phyloP scores from a whole-genome alignment of 495 filamentous ascomycete genomes.

The Aspergillus olivimuriae region DNA sequence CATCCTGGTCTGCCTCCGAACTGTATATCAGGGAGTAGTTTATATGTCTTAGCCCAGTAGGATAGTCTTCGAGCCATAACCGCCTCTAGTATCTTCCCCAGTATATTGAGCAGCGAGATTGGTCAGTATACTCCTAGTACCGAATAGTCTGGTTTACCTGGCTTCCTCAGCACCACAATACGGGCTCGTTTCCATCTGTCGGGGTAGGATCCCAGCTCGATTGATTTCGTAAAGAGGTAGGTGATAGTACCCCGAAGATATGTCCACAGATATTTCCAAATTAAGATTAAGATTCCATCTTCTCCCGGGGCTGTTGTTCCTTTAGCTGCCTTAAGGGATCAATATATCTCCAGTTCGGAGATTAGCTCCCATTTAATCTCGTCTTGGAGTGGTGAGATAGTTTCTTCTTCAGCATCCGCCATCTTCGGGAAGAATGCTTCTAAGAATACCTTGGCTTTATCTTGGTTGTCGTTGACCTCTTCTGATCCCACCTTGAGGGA shows the following conservation, averaged over 20 bases:
- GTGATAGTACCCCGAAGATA: conserved; percentile 13
- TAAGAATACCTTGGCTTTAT: conserved; percentile 20
- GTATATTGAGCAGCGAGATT: conserved; percentile 25
- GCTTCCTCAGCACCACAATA: no score
- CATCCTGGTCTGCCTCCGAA: conserved; percentile 18
- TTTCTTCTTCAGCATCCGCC: background rate
- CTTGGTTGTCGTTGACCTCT: conserved; percentile 14
- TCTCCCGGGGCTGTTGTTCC: conserved; percentile 17
- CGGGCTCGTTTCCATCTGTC: conserved; percentile 11
- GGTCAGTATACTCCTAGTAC: conserved; percentile 14
- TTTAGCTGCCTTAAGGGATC: conserved; percentile 18
- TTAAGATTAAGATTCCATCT: conserved; percentile 17
- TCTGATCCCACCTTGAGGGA: conserved; percentile 5
- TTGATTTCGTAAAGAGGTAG: conserved; percentile 13
- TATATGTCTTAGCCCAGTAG: conserved; percentile 16
- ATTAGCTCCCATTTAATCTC: conserved; percentile 18
- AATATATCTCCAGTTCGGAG: conserved; percentile 18
- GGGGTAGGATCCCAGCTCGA: conserved; percentile 18
- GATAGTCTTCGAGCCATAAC: conserved; percentile 18
- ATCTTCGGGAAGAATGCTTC: conserved; percentile 24
- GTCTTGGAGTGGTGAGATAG: background rate
- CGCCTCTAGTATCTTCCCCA: conserved; percentile 21
- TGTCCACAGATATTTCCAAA: conserved; percentile 19
- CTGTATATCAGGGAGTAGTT: conserved; percentile 20
- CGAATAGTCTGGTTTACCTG: conserved; percentile 19